These are phyloP conservation scores for Lasiodiplodia sp. DNA, from an alignment of 2,329 filamentous ascomycete species.

Conservation along the genomic window DNA sequence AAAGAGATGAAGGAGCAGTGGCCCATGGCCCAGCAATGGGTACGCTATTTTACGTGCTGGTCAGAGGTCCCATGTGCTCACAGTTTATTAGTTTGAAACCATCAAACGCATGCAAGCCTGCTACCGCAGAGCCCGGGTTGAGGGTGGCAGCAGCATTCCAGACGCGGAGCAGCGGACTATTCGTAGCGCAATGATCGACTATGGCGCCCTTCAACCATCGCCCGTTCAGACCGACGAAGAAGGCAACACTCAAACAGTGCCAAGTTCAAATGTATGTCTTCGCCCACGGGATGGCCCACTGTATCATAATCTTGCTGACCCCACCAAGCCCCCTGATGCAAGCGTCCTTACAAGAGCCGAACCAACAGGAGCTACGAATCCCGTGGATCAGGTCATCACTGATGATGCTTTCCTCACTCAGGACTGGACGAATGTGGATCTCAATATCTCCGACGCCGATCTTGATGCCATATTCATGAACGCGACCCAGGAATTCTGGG, in stretches of 20 bases:
- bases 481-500: slow-evolving; percentile 51
- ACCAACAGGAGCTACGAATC: neutral
- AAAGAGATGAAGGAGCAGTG: slow-evolving; percentile 52
- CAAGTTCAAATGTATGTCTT: slow-evolving; percentile 4
- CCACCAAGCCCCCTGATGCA: neutral
- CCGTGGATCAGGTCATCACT: neutral
- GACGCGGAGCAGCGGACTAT: slow-evolving; percentile 47
- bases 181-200: slow-evolving; percentile 50
- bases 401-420: slow-evolving; percentile 36
- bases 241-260: neutral
- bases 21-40: slow-evolving; percentile 52
- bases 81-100: slow-evolving; percentile 44
- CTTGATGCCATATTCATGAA: slow-evolving; percentile 49
- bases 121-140: slow-evolving; percentile 45
- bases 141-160: slow-evolving; percentile 45
- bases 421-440: slow-evolving; percentile 45
- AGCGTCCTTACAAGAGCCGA: neutral
- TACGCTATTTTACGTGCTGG: slow-evolving; percentile 23
- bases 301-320: neutral
- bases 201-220: slow-evolving; percentile 49
- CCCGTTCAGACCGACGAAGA: slow-evolving; percentile 47
- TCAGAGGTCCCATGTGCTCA: neutral
- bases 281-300: neutral
- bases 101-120: slow-evolving; percentile 53
- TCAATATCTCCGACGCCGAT: slow-evolving; percentile 45